Evolutionary conservation across 2,329 filamentous ascomycete species (phyloP), one percentile per base, ranked within the genome.

Genomic region (Fusarium sp.): DNA sequence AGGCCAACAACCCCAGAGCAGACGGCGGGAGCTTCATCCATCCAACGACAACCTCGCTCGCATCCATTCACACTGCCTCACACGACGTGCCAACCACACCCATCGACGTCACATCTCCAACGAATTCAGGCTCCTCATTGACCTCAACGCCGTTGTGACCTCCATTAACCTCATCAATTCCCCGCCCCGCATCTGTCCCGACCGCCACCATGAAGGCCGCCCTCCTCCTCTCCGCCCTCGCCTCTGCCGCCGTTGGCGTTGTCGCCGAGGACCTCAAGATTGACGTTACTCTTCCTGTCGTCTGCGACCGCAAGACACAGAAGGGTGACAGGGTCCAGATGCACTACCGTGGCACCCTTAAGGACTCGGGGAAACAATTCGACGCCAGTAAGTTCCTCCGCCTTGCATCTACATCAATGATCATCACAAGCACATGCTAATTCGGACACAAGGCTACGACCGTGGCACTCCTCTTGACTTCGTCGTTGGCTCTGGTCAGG

Each of bases 291-390:
- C 87, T 90, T 67, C 86, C 89, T 32, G 92, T 93, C 73, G 90
- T 94, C 76, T 98, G 95, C 87, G 90, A 90, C 57, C 92, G 94
- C 83, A 95, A 94, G 86, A 93, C 90, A 22, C 79, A 89, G 79
- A 90, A 88, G 71, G 94, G 94, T 75, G 95, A 98, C 85, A 90
- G 87, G 73, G 91, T 98, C 80, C 87, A 91, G 63, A 94, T 98
- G 79, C 95, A 98, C 86, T 98, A 98, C 87, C 89, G 89, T 63
- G 96, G 96, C 77, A 96, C 93, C 4, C 89, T 98, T 38, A 88
- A 90, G 71, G 85, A 86, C 58, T 90, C 91, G 74, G 96, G 95
- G 78, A 87, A 89, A 70, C 87, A 96, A 82, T 98, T 98, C 80
- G 96, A 98, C 84, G 90, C 94, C 72, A 91, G 89, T 89, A 80